These are phyloP conservation scores for Forsythia viridissima DNA, from an alignment of 257 asterid species.

Conservation along the genomic window DNA sequence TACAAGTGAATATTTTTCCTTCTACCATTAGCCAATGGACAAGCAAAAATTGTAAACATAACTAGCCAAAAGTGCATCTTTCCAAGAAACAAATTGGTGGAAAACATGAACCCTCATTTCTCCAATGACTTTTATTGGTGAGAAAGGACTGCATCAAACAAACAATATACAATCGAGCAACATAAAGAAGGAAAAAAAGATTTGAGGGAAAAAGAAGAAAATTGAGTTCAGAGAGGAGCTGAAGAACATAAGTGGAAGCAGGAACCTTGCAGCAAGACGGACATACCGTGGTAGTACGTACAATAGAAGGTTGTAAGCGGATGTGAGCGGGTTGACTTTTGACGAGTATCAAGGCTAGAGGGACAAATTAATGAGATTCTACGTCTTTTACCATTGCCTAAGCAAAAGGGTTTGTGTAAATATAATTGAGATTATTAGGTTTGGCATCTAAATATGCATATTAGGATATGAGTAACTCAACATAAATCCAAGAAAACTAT, in stretches of 20 bases:
- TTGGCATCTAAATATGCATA: not conserved
- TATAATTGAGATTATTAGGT: not conserved
- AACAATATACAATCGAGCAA: not conserved
- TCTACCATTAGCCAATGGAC: not conserved
- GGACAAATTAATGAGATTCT: not conserved
- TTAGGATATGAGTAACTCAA: conserved; percentile 1
- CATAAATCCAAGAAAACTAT: conserved; percentile 8
- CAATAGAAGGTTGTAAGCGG: not conserved
- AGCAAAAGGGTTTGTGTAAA: not conserved
- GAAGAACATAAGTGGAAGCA: not conserved
- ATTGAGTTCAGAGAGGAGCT: not conserved
- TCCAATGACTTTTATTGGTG: conserved; percentile 3
- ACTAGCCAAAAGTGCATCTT: not conserved
- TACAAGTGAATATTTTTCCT: not conserved
- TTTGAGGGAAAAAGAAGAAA: not conserved
- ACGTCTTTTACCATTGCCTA: not conserved
- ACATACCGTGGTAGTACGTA: not conserved
- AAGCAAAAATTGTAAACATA: not conserved
- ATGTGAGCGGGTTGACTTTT: not conserved
- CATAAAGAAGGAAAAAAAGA: not conserved
- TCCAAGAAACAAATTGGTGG: not conserved
- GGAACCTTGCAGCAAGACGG: not conserved
- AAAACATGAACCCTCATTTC: conserved; percentile 8
- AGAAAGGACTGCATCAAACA: conserved; percentile 5
- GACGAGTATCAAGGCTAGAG: not conserved